phyloP scores from a whole-genome alignment of 2,329 filamentous ascomycete genomes.

The Paracorniculantispora psalliotae region DNA sequence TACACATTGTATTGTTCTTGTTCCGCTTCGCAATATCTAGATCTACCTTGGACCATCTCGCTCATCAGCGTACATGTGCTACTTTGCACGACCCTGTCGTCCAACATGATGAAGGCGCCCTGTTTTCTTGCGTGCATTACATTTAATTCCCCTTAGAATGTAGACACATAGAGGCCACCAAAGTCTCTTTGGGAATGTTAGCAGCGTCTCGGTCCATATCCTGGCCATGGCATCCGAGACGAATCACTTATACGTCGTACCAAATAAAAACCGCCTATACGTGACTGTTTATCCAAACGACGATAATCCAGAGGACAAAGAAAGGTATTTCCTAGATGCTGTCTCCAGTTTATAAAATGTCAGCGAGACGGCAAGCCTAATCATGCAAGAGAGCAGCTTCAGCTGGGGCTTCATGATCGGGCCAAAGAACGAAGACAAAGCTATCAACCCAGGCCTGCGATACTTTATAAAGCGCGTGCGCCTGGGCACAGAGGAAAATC shows the following conservation, averaged over 20 bases:
- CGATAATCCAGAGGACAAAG: constrained; percentile 1
- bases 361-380: background rate
- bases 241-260: constrained; percentile 3
- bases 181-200: background rate
- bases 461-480: constrained; percentile 4
- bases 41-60: background rate
- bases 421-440: constrained; percentile 11
- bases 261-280: constrained; percentile 9
- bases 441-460: constrained; percentile 1
- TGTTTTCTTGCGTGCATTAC: background rate
- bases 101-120: background rate
- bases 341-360: background rate
- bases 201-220: background rate
- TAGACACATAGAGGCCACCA: background rate
- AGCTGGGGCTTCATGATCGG: constrained; percentile 13
- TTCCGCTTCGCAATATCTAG: background rate
- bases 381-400: background rate
- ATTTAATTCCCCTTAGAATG: background rate
- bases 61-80: background rate
- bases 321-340: background rate
- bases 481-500: background rate
- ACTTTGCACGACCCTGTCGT: constrained; percentile 2
- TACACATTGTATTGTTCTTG: background rate
- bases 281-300: constrained; percentile 7
- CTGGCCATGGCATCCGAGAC: background rate